These are phyloP conservation scores for Physaria fendleri DNA, from an alignment of 345 rosid species.

Conservation along the genomic window DNA sequence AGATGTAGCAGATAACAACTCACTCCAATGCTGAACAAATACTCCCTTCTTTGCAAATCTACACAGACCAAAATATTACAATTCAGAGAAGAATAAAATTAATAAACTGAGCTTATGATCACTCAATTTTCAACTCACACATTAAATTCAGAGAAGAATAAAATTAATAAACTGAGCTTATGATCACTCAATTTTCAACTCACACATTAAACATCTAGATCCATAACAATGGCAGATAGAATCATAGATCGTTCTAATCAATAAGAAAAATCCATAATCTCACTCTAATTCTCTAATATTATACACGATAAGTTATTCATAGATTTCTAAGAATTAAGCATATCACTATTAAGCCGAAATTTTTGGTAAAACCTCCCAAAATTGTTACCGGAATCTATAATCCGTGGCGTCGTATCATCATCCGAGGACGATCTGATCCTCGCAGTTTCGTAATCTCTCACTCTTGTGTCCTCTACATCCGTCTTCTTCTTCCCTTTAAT, in stretches of 20 bases:
- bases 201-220: background rate
- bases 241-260: background rate
- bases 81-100: background rate
- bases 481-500: conserved; percentile 12
- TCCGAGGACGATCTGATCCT: background rate
- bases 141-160: background rate
- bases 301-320: background rate
- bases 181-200: background rate
- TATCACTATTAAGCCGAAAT: background rate
- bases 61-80: background rate
- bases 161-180: background rate
- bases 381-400: background rate
- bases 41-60: conserved; percentile 32
- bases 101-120: background rate
- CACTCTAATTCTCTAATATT: too few relatives aligned
- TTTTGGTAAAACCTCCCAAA: background rate
- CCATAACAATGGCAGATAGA: background rate
- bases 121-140: background rate
- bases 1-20: conserved; percentile 49
- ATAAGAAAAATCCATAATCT: background rate
- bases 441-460: background rate
- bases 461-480: background rate
- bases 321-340: background rate
- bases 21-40: conserved; percentile 43
- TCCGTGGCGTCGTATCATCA: background rate